Evolutionary conservation across 768 basidiomycete genomes (phyloP).

Genomic region (Auriscalpium microsporum): DNA sequence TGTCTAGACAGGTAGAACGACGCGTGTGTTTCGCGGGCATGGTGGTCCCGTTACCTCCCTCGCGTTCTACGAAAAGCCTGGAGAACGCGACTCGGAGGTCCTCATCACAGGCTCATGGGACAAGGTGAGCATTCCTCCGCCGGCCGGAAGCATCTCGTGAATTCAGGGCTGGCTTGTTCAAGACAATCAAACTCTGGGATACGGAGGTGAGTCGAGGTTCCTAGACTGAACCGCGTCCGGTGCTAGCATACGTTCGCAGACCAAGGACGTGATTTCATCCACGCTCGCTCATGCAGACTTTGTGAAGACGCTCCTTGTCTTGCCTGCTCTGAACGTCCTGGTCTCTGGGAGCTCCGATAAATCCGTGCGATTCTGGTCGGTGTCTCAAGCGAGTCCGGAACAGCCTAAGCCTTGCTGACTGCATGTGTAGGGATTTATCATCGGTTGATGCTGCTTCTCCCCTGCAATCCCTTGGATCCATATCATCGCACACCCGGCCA

Average conservation of each 20-base stretch:
- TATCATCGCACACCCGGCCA: constrained; percentile 83
- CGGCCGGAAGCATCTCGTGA: not conserved
- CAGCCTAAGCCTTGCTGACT: not conserved
- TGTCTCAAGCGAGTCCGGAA: constrained; percentile 1
- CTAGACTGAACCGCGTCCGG: constrained; percentile 1
- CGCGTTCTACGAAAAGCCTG: constrained; percentile 49
- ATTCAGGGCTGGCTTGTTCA: constrained; percentile 10
- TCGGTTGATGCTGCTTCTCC: constrained; percentile 31
- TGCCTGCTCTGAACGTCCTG: constrained; percentile 57
- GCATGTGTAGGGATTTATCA: constrained; percentile 55
- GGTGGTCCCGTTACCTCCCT: constrained; percentile 83
- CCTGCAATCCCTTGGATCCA: constrained; percentile 49
- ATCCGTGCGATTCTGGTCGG: constrained; percentile 77
- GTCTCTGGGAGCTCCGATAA: constrained; percentile 90
- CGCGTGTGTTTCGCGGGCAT: constrained; percentile 75
- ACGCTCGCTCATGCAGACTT: constrained; percentile 84
- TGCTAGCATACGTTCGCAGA: constrained; percentile 34
- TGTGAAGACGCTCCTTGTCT: constrained; percentile 72
- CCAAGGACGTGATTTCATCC: constrained; percentile 58
- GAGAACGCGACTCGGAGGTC: constrained; percentile 37
- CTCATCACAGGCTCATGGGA: constrained; percentile 96
- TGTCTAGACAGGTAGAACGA: constrained; percentile 68
- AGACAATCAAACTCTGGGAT: constrained; percentile 90
- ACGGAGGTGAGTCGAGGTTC: constrained; percentile 43
- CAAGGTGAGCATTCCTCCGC: constrained; percentile 33